phyloP scores from a whole-genome alignment of 805 yeast species.

The Myxozyma monticola region DNA sequence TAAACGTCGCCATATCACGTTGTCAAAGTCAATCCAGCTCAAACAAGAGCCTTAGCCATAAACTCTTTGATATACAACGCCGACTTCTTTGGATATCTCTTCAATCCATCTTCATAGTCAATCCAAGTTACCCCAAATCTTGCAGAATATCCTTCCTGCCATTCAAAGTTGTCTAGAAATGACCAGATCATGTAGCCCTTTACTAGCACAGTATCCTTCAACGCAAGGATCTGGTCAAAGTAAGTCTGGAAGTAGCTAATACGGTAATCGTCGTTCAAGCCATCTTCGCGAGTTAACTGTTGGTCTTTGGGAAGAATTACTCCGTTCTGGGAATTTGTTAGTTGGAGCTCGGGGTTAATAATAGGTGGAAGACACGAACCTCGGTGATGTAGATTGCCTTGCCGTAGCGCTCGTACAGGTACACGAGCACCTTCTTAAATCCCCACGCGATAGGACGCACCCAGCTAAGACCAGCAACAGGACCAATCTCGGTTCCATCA shows the following conservation, averaged over 20 bases:
- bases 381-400: constrained; percentile 40
- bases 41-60: constrained; percentile 4
- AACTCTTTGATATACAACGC: constrained; percentile 5
- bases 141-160: constrained; percentile 35
- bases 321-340: too few species aligned
- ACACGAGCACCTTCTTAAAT: constrained; percentile 35
- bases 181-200: constrained; percentile 42
- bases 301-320: constrained; percentile 41
- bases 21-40: too few species aligned
- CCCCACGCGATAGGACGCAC: constrained; percentile 32
- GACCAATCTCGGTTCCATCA: constrained; percentile 31
- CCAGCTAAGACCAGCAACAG: constrained; percentile 37
- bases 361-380: too few species aligned
- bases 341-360: too few species aligned
- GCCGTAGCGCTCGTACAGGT: constrained; percentile 35
- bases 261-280: constrained; percentile 37
- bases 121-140: constrained; percentile 11
- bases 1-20: too few species aligned
- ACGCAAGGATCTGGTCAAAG: constrained; percentile 36
- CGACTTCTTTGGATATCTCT: constrained; percentile 12
- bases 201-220: constrained; percentile 37
- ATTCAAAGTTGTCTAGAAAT: constrained; percentile 42
- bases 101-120: constrained; percentile 5
- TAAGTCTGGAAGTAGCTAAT: constrained; percentile 39
- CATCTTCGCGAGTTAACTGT: constrained; percentile 35